phyloP scores from a whole-genome alignment of 139 green algal species.

The Asterochloris erici region DNA sequence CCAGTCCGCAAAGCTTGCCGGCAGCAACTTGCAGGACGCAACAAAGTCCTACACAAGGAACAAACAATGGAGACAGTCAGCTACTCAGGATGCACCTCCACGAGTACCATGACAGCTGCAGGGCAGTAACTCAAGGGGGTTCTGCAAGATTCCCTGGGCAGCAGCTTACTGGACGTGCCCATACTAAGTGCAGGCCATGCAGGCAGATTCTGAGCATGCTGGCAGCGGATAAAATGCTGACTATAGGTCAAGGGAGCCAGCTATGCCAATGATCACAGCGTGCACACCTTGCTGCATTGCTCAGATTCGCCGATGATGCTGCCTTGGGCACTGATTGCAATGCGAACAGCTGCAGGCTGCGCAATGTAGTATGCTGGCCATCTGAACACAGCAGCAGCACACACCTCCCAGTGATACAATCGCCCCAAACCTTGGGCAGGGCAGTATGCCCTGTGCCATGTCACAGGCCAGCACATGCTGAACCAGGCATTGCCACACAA shows the following conservation, averaged over 20 bases:
- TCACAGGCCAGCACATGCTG: no score
- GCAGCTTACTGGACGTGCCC: not conserved
- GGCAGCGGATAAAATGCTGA: not conserved
- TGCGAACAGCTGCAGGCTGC: no score
- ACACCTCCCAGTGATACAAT: not conserved
- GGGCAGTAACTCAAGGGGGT: not conserved
- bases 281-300: no score
- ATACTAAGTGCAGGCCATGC: not conserved
- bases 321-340: not conserved
- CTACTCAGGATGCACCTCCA: not conserved
- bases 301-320: no score
- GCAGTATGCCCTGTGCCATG: no score
- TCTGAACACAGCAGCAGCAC: not conserved
- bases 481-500: no score
- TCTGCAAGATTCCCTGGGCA: not conserved
- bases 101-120: not conserved
- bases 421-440: no score
- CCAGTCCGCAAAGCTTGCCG: conserved; percentile 34
- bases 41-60: conserved; percentile 31
- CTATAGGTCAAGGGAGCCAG: no score
- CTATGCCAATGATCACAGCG: no score
- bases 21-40: conserved; percentile 21
- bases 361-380: not conserved
- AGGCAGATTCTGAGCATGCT: not conserved
- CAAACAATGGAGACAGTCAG: not conserved